phyloP scores from a whole-genome alignment of 2,329 filamentous ascomycete species.

The Fusarium sp. region DNA sequence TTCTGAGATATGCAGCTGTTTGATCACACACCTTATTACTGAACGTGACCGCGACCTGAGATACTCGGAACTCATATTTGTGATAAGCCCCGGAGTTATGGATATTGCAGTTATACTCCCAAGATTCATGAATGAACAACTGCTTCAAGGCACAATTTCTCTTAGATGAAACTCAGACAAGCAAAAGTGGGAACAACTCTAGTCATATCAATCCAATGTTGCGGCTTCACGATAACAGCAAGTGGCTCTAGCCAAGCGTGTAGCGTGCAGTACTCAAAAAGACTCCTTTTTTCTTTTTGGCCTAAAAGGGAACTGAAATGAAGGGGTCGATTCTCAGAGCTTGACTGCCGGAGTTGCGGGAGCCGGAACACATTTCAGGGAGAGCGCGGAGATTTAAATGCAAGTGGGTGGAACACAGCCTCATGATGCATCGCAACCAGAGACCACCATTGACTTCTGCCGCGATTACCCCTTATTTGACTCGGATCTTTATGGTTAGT shows the following conservation, averaged over 20 bases:
- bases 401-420: no score
- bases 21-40: neutral
- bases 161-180: neutral
- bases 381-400: neutral
- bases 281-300: neutral
- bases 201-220: neutral
- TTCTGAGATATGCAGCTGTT: neutral
- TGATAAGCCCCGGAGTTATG: neutral
- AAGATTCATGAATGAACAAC: fast-evolving
- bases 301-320: no score
- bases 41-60: neutral
- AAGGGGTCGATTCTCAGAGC: neutral
- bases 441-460: neutral
- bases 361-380: neutral
- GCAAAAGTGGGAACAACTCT: neutral
- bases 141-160: neutral
- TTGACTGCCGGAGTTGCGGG: neutral
- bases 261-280: neutral
- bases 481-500: neutral
- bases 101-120: neutral
- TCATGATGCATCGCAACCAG: neutral
- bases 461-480: neutral
- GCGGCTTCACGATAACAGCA: neutral
- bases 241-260: no score
- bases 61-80: neutral